These are phyloP conservation scores for Scutellaria baicalensis DNA, from an alignment of 257 asterid genomes.

Conservation along the genomic window DNA sequence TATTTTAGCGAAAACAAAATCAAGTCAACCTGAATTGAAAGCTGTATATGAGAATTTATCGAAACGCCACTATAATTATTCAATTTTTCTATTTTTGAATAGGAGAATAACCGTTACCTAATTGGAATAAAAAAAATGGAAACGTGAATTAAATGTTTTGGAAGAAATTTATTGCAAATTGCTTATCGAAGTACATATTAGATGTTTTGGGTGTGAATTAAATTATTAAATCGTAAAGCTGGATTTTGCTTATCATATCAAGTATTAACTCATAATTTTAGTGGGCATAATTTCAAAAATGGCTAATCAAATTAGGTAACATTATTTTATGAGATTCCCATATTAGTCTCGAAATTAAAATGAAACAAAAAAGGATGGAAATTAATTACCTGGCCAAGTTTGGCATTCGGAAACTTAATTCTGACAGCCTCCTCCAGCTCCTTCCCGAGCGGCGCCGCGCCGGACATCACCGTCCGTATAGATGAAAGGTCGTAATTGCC, in stretches of 20 bases:
- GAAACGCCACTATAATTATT: too few relatives aligned
- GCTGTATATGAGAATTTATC: too few relatives aligned
- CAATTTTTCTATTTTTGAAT: too few relatives aligned
- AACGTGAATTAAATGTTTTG: neutral
- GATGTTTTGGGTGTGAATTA: too few relatives aligned
- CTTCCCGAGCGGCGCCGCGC: constrained; percentile 98
- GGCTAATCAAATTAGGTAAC: too few relatives aligned
- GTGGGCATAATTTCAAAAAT: too few relatives aligned
- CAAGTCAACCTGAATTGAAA: too few relatives aligned
- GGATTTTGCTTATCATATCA: neutral
- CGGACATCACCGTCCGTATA: constrained; percentile 78
- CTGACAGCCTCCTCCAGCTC: constrained; percentile 89
- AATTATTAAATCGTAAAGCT: neutral
- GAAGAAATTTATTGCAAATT: neutral
- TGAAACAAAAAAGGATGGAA: neutral
- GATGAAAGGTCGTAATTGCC: constrained; percentile 79
- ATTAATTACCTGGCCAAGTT: constrained; percentile 71
- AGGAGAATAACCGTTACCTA: neutral
- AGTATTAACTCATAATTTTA: neutral
- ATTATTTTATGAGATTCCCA: too few relatives aligned
- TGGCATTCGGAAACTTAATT: constrained; percentile 66
- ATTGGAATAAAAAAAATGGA: neutral
- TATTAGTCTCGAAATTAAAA: neutral
- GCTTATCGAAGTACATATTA: neutral
- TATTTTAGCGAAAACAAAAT: too few relatives aligned